Percentiles rank a stretch among this genome's conserved stretches.
Conservation (phyloP, 805 yeast genomes). For the Komagataella pseudopastoris region DNA sequence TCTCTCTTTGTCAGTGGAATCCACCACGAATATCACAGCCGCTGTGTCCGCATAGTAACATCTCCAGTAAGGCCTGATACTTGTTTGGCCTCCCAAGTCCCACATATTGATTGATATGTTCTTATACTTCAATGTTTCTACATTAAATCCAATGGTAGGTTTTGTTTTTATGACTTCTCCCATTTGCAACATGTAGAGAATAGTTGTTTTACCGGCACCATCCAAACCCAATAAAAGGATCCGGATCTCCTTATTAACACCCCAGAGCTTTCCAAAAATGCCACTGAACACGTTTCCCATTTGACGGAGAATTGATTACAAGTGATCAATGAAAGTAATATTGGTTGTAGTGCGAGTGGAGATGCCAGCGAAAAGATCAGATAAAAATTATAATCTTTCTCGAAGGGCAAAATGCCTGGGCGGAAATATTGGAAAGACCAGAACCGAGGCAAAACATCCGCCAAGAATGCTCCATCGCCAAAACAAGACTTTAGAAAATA, state of each 20-base stretch:
- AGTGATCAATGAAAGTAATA: background rate
- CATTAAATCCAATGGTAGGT: constrained; percentile 86
- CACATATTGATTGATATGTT: constrained; percentile 88
- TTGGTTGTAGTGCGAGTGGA: background rate
- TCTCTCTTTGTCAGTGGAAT: constrained; percentile 90
- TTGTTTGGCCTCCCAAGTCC: constrained; percentile 97
- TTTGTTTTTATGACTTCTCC: constrained; percentile 72
- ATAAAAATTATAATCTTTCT: constrained; percentile 5
- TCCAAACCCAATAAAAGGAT: constrained; percentile 84
- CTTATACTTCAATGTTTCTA: constrained; percentile 79
- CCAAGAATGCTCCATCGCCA: background rate
- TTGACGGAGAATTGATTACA: background rate
- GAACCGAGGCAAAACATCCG: background rate
- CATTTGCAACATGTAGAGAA: constrained; percentile 75
- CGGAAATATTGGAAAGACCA: background rate
- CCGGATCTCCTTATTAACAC: constrained; percentile 77
- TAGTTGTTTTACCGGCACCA: constrained; percentile 97
- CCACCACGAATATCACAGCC: constrained; percentile 92
- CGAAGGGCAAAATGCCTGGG: background rate
- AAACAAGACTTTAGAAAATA: background rate
- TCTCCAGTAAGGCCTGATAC: constrained; percentile 94
- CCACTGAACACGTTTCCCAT: constrained; percentile 90
- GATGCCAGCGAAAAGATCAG: background rate
- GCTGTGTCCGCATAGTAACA: constrained; percentile 93
- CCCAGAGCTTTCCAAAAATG: constrained; percentile 81